These are phyloP conservation scores for Rubus parviflorus DNA, from an alignment of 306 rosid genomes.

Conservation along the genomic window DNA sequence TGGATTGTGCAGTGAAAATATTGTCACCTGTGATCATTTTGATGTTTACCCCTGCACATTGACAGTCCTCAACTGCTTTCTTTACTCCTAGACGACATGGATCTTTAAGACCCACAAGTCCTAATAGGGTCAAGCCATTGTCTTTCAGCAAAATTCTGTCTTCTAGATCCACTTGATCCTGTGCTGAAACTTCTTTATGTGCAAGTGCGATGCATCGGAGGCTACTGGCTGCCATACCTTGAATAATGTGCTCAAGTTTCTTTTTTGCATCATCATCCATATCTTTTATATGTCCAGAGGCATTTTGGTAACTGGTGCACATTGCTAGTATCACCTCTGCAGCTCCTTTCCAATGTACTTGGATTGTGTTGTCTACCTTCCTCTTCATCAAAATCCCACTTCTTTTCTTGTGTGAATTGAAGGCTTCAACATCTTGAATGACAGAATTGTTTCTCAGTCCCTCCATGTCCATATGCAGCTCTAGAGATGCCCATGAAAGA, in stretches of 20 bases:
- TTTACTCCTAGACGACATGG: slow-evolving; percentile 35
- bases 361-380: slow-evolving; percentile 21
- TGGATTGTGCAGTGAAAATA: slow-evolving; percentile 37
- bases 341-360: slow-evolving; percentile 59
- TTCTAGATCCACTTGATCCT: neutral
- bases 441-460: neutral
- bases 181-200: slow-evolving; percentile 13
- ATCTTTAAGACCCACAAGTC: slow-evolving; percentile 38
- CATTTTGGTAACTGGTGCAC: slow-evolving; percentile 36
- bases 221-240: slow-evolving; percentile 42
- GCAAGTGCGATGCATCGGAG: slow-evolving; percentile 48
- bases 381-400: slow-evolving; percentile 35
- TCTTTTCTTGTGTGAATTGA: slow-evolving; percentile 46
- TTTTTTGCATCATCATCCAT: slow-evolving; percentile 7
- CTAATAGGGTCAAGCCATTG: slow-evolving; percentile 28
- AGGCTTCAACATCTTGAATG: slow-evolving; percentile 36
- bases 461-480: slow-evolving; percentile 39
- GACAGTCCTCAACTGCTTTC: slow-evolving; percentile 36
- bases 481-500: slow-evolving; percentile 40
- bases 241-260: slow-evolving; percentile 28
- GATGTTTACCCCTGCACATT: slow-evolving; percentile 32
- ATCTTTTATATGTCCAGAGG: slow-evolving; percentile 18
- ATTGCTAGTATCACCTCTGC: slow-evolving; percentile 44
- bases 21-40: slow-evolving; percentile 48
- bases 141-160: slow-evolving; percentile 11